A percentile compares a stretch with the other conserved stretches of the same genome.
phyloP scores from a whole-genome alignment of 2,329 filamentous ascomycete genomes.

The Rhexocercosporidium sp. region DNA sequence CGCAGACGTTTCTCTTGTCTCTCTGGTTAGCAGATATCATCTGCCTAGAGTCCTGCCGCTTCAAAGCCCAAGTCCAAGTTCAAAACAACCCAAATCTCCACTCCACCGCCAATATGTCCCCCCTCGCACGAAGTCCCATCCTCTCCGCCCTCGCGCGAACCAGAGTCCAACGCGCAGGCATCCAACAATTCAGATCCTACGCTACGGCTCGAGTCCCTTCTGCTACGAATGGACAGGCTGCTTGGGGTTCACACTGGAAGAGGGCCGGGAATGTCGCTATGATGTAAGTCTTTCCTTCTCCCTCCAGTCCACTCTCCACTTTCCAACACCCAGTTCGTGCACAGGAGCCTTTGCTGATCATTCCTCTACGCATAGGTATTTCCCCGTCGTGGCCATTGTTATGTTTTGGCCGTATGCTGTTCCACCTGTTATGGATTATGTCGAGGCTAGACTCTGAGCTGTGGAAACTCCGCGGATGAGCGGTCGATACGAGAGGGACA shows the following conservation, averaged over 20 bases:
- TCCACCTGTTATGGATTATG: constrained; percentile 26
- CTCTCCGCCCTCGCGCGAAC: constrained; percentile 28
- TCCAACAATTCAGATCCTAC: constrained; percentile 15
- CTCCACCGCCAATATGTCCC: constrained; percentile 19
- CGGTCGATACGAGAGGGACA: background rate
- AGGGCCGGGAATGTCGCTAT: constrained; percentile 29
- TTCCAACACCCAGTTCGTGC: background rate
- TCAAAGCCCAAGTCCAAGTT: background rate
- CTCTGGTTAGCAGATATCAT: background rate
- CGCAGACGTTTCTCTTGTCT: background rate
- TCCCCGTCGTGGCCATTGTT: constrained; percentile 29
- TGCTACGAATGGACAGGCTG: constrained; percentile 11
- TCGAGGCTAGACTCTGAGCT: constrained; percentile 18
- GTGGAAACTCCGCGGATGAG: background rate
- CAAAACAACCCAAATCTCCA: constrained; percentile 11
- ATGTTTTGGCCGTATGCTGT: constrained; percentile 35
- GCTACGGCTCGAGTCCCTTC: constrained; percentile 6
- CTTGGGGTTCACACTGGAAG: constrained; percentile 32
- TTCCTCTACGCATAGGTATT: constrained; percentile 22
- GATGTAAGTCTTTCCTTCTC: constrained; percentile 27
- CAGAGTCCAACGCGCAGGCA: constrained; percentile 14
- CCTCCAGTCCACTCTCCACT: background rate
- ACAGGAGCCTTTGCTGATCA: background rate
- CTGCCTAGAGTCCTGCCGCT: background rate
- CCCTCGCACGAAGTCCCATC: constrained; percentile 21